Base-by-base conservation (phyloP, 78 protist species). In the Dictyostelium citrinum region DNA sequence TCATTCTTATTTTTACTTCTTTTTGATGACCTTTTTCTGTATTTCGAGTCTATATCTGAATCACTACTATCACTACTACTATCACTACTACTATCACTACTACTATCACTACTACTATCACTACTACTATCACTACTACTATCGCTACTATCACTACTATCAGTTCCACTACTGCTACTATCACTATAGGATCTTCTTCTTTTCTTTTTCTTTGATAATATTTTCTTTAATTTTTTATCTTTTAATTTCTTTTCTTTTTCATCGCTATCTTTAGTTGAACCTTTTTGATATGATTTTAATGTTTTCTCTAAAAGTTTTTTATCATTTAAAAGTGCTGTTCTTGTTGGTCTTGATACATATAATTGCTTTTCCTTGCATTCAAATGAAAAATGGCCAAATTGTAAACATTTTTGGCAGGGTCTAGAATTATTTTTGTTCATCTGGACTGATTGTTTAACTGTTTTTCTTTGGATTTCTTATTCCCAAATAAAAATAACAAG, bases 381-480 rank as follows among this genome's bases (percentile, higher is more conserved):
- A 35, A 55, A 55, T 2, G 70, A 55, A 12, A 80, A 35, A 80
- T 58, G 74, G n/a, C 70, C 84, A 58, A 55, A 80, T 58, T 80
- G 39, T 35, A 80, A 80, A 80, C 84, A 80, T 11, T 55, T 49
- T 80, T 80, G 84, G 64, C 84, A 80, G 17, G 64, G 64, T 55
- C 64, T 55, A 5, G 64, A 55, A 55, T 55, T 55, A 55, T 55
- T 55, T 16, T 16, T 55, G 22, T 55, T 55, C 64, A 55, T 55
- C 64, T 20, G 16, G 16, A 49, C 16, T n/a, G 17, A 16, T 49
- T 49, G 43, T 39, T 39, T 43, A 43, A 43, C 22, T 6, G 5
- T 55, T 49, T 1, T 49, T 55, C 24, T 49, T 49, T 55, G 64
- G 27, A 16, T 49, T 16, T 49, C 17, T 49, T n/a, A 16, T 49